Conservation (phyloP, 2,329 filamentous ascomycete species). For the Cladophialophora exuberans region DNA sequence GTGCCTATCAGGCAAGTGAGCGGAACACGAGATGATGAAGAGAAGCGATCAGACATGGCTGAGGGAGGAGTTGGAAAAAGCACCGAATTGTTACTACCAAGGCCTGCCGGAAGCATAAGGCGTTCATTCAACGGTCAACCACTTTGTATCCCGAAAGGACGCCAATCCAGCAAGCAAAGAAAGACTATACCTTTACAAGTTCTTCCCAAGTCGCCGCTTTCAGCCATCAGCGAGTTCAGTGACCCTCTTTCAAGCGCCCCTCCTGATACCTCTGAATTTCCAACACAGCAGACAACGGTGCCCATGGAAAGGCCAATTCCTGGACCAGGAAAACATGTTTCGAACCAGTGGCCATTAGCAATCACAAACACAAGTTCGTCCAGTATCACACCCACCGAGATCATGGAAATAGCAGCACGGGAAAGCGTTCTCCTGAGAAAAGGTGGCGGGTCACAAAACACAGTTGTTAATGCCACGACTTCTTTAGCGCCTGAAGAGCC, state of each 20-base stretch:
- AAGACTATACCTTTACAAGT: slow-evolving; percentile 37
- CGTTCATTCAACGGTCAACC: slow-evolving; percentile 38
- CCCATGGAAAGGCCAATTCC: slow-evolving; percentile 25
- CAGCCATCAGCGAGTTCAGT: slow-evolving; percentile 36
- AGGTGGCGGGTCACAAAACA: slow-evolving; percentile 30
- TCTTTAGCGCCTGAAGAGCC: slow-evolving; percentile 42
- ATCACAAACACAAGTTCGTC: slow-evolving; percentile 29
- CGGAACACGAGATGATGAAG: slow-evolving; percentile 18
- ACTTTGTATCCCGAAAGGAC: slow-evolving; percentile 41
- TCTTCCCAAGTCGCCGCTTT: slow-evolving; percentile 37
- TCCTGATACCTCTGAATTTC: slow-evolving; percentile 40
- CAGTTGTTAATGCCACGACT: slow-evolving; percentile 33
- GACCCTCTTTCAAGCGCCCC: slow-evolving; percentile 36
- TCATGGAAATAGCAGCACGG: slow-evolving; percentile 17
- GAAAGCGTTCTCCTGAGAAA: slow-evolving; percentile 25
- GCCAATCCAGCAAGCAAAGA: slow-evolving; percentile 36
- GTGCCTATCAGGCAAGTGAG: slow-evolving; percentile 6
- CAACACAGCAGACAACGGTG: slow-evolving; percentile 32
- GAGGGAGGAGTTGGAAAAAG: slow-evolving; percentile 34
- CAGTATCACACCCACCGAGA: slow-evolving; percentile 16
- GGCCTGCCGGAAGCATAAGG: slow-evolving; percentile 19
- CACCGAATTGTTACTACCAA: slow-evolving; percentile 29
- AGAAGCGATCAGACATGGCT: slow-evolving; percentile 15
- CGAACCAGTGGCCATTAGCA: slow-evolving; percentile 39
- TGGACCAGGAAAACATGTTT: slow-evolving; percentile 26